Evolutionary conservation across 768 basidiomycete species (phyloP).

Genomic region (Erythrobasidium yunnanense): DNA sequence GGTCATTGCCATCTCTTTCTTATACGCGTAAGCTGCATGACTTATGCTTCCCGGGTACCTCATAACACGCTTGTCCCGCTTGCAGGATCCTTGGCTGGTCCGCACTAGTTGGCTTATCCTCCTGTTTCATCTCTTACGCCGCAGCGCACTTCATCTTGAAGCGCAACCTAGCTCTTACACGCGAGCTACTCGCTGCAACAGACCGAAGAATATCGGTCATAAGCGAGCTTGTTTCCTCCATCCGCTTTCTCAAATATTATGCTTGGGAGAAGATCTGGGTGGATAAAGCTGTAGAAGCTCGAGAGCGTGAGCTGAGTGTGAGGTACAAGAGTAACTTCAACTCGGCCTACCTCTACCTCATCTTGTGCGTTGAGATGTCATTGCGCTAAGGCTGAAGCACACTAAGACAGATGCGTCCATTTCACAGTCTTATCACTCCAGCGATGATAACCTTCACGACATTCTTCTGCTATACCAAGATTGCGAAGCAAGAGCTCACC

Average conservation of each 20-base stretch:
- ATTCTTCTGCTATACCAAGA: slow-evolving; percentile 21
- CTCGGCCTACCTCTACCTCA: slow-evolving; percentile 6
- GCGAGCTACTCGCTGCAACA: slow-evolving; percentile 2
- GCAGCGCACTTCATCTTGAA: background rate
- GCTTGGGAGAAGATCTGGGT: slow-evolving; percentile 26
- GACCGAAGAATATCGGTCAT: slow-evolving; percentile 20
- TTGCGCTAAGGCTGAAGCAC: too few relatives aligned
- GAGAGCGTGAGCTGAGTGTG: slow-evolving; percentile 13
- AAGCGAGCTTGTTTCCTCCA: slow-evolving; percentile 23
- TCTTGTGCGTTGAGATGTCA: slow-evolving; percentile 8
- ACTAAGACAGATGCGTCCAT: too few relatives aligned
- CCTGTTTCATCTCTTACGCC: background rate
- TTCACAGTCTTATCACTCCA: background rate
- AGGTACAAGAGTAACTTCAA: slow-evolving; percentile 24
- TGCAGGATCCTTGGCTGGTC: slow-evolving; percentile 25
- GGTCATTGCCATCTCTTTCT: slow-evolving; percentile 9
- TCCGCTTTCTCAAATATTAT: slow-evolving; percentile 23
- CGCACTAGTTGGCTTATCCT: slow-evolving; percentile 3
- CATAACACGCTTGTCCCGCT: too few relatives aligned
- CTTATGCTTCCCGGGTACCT: too few relatives aligned
- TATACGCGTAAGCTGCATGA: slow-evolving; percentile 15
- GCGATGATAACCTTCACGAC: slow-evolving; percentile 14
- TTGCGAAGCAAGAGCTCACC: background rate
- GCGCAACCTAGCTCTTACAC: slow-evolving; percentile 23
- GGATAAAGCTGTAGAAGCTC: slow-evolving; percentile 15